Evolutionary conservation across 306 rosid genomes (phyloP), one percentile per base, ranked within the genome.

Genomic region (Lathyrus aphaca): DNA sequence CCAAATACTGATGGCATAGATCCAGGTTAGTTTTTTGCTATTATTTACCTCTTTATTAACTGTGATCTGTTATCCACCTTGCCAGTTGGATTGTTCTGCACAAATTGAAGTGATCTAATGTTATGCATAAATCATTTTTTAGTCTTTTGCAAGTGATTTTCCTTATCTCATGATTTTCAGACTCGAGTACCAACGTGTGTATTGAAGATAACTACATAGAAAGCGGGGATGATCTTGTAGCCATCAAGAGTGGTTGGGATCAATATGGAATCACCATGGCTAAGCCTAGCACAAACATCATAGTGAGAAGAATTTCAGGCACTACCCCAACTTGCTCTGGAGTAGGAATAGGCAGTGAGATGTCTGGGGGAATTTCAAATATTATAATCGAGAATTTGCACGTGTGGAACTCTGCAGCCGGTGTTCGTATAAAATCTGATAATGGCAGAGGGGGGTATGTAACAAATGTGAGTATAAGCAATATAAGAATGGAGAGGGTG

Each of bases 211-310:
- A 93, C 82, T 95, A 94, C 86, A 88, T 89, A 6, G 96, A 91
- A 79, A 95, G 99, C 51, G 99, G 99, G 58, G 99, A 95, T 40
- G 99, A 94, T 75, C 92, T 94, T 19, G 95, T 91, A 40, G 99
- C 97, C 25, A 84, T 95, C 43, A 95, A 95, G 79, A 91, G 99
- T 72, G 96, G 99, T 8, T 95, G 99, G 97, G 99, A 95, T 76
- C 91, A 95, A 2, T 95, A 94, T 49, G 99, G 99, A 79, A 95
- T 95, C 56, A 55, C 44, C 48, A 63, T 87, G 81, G 90, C 86
- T 46, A 88, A 67, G 10, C 92, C 97, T 0, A 87, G 96, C 82
- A 72, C 91, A 50, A 91, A 94, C 56, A 86, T 94, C 55, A 48
- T 91, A 43, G 87, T 95, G 71, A 86, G 97, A 71, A 85, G 92